Evolutionary conservation across 2,329 filamentous ascomycete species (phyloP).

Genomic region (Pseudocercospora macadamiae): DNA sequence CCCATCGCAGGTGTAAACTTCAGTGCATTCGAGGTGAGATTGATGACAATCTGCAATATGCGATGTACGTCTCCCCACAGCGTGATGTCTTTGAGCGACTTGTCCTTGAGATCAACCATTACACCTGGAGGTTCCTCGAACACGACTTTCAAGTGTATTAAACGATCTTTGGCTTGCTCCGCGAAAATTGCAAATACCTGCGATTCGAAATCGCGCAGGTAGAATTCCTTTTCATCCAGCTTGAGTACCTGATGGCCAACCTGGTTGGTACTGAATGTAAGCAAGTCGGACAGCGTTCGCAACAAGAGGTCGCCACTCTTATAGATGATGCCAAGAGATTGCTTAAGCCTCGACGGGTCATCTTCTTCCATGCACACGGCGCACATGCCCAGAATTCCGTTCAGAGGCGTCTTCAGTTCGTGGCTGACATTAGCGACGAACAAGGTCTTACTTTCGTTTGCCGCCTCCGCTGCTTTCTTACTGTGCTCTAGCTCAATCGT

Average conservation of each 20-base stretch:
- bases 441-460: constrained; percentile 79
- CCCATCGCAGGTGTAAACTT: constrained; percentile 85
- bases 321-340: constrained; percentile 84
- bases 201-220: constrained; percentile 76
- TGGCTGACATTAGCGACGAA: constrained; percentile 46
- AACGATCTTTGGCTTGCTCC: constrained; percentile 79
- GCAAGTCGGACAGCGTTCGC: constrained; percentile 82
- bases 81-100: constrained; percentile 77
- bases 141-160: constrained; percentile 72
- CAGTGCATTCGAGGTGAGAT: constrained; percentile 85
- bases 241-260: constrained; percentile 76
- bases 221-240: constrained; percentile 83
- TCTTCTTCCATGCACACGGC: constrained; percentile 91
- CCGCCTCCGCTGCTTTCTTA: constrained; percentile 90
- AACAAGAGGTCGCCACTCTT: constrained; percentile 83
- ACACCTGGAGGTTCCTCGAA: constrained; percentile 56
- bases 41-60: constrained; percentile 88
- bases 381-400: constrained; percentile 93
- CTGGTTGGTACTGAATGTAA: constrained; percentile 94
- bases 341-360: constrained; percentile 74
- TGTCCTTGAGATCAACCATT: constrained; percentile 10
- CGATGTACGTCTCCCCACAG: constrained; percentile 89
- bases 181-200: constrained; percentile 86
- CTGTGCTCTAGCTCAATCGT: constrained; percentile 84
- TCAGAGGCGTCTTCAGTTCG: constrained; percentile 90